phyloP scores from a whole-genome alignment of 352 stramenopile genomes.

The Phytophthora multivora region DNA sequence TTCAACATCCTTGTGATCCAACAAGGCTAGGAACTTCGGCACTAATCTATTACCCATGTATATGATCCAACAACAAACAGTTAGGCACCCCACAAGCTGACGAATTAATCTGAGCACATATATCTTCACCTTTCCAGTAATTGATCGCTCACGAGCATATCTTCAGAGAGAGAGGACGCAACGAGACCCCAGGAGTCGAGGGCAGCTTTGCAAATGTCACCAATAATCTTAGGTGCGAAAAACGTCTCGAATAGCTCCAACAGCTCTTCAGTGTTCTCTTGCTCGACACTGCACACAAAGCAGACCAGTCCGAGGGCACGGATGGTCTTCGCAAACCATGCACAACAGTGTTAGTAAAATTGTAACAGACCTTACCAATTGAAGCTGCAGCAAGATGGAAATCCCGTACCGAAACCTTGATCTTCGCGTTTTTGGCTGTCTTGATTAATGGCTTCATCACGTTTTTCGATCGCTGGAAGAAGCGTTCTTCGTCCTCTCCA shows the following conservation, averaged over 20 bases:
- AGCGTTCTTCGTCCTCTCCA: slow-evolving; percentile 73
- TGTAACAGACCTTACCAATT: not conserved
- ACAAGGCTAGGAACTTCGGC: slow-evolving; percentile 67
- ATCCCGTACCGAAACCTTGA: slow-evolving; percentile 66
- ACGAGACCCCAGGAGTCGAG: slow-evolving; percentile 79
- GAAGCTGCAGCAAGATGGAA: not conserved
- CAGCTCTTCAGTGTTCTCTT: slow-evolving; percentile 76
- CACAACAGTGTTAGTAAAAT: not conserved
- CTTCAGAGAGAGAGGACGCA: slow-evolving; percentile 64
- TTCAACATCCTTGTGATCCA: slow-evolving; percentile 83
- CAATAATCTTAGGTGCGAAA: slow-evolving; percentile 69
- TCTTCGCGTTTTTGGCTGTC: slow-evolving; percentile 55
- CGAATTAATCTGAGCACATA: not conserved
- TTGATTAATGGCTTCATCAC: slow-evolving; percentile 78
- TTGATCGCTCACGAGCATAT: slow-evolving; percentile 51
- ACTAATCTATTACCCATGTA: slow-evolving; percentile 49
- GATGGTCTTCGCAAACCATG: slow-evolving; percentile 48
- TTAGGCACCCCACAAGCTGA: not conserved
- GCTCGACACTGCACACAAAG: slow-evolving; percentile 79
- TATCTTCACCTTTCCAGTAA: slow-evolving; percentile 60
- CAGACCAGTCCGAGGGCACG: slow-evolving; percentile 71
- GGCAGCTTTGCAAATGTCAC: slow-evolving; percentile 64
- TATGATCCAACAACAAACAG: not conserved
- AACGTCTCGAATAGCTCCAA: slow-evolving; percentile 69
- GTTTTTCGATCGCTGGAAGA: slow-evolving; percentile 73